Evolutionary conservation across 768 basidiomycete genomes (phyloP), one percentile per base, ranked within the genome.

Genomic region (Lactifluus subvellereus): DNA sequence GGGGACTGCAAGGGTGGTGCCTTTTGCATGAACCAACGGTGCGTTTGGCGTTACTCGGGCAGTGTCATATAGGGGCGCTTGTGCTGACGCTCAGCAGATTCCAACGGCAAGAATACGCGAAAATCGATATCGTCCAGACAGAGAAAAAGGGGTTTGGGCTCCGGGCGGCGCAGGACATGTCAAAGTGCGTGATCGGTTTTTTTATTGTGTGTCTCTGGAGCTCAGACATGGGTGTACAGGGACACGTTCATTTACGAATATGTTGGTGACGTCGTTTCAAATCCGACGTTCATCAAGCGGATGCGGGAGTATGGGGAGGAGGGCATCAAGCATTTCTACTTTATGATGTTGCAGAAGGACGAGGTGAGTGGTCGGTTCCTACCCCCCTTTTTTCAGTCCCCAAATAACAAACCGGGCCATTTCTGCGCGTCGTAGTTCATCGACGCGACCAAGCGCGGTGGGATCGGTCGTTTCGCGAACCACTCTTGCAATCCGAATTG

Each of bases 271-370:
- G 94, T 99, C 22, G 91, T 99, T 68, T 88, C 84, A 61, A 89
- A 92, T 40, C 76, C 78, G 11, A 87, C 89, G 16, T 97, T 99
- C 73, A 84, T 89, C 75, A 93, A 91, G 73, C 86, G 96, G 35
- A 98, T 99, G 93, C 84, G 89, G 43, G 87, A 88, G 9, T 99
- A 99, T 72, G 95, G 85, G 2, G 84, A 87, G 48, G 92, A 97
- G 72, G 96, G 96, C 18, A 94, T 98, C 67, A 80, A 84, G 57
- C 97, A 98, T 74, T 99, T 98, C 69, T 99, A 98, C 77, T 99
- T 99, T 73, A 99, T 98, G 97, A 95, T 96, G 90, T 75, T 99
- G 61, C 97, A 99, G 76, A 94, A 91, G 72, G 94, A 96, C 68
- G 94, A 98, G 83, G 95, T 94, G 68, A 33, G 62, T 59, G 84